Base-by-base conservation (phyloP, 2,329 filamentous ascomycete genomes). In the Endoconidiophora polonica region DNA sequence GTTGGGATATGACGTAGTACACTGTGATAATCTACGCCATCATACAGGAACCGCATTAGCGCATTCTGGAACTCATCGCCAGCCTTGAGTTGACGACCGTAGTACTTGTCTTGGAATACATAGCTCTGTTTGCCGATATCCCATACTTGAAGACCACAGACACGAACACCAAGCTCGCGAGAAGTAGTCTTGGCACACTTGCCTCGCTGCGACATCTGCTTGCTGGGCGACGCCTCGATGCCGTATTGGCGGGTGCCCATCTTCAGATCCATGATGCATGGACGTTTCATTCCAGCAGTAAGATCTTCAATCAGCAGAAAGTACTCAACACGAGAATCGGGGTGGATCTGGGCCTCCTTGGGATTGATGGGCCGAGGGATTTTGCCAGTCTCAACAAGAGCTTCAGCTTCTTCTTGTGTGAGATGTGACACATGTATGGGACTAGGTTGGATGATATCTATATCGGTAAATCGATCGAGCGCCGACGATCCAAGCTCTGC, bases 241-340 rank as follows among this genome's bases (percentile, higher is more conserved):
- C 91, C 91, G 62, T 95, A 96, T 61, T 98, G 91, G 2, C 91
- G 81, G 5, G 91, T 98, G 18, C 91, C 91, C 91, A 98, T 98
- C 63, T 98, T 98, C 55, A 98, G 71, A 61, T 98, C 91, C 64
- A 98, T 83, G 53, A 98, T 94, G 65, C 91, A 96, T 4, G 91
- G 91, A 46, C 84, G 80, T 61, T 86, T 88, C 91, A 98, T 96
- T 33, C 90, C 90, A 2, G 90, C 85, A 1, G 91, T 98, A 44
- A 98, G 73, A 62, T 98, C 91, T 64, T 98, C 91, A 7, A 98
- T 69, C 1, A 98, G 72, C 12, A 98, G 69, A 61, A 98, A 98
- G 61, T 90, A 94, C 59, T 95, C 86, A 3, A 94, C 84, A 29
- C 90, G 79, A 2, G 71, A 71, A 51, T 76, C 72, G 12, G 66